Base-by-base conservation (phyloP, 805 yeast species). In the Trichomonascus vanleenenianus region DNA sequence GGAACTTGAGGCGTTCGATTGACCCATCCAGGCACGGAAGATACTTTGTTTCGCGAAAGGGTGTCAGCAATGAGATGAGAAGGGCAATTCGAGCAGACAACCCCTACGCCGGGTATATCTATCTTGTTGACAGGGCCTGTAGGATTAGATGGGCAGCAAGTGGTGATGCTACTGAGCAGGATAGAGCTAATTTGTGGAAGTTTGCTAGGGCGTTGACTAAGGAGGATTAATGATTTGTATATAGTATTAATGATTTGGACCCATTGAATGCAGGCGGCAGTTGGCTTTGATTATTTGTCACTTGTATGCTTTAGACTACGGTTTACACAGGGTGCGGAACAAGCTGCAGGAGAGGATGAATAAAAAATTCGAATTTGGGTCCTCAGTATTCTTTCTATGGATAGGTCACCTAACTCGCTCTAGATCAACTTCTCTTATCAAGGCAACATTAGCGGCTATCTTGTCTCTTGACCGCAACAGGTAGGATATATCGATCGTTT, bases 111-210 rank as follows among this genome's bases (percentile, higher is more conserved):
- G 97, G 97, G 0, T 88, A 85, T 58, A 68, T 88, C 9, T 83
- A 87, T 52, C 67, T 91, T 3, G 73, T 93, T 31, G 98, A 93
- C 58, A 70, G 70, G 12, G 68, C 78, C 11, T 81, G 83, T 43
- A 81, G 75, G 56, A 82, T 93, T 44, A 71, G 97, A 55, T 91
- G 97, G 97, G 88, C 87, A 19, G 85, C 87, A 3, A 78, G 94
- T 54, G 98, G 97, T 2, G 76, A 74, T 34, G 83, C 95, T 1
- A 71, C 72, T 12, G 78, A 73, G n/a, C 73, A 74, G 30, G 98
- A 93, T 54, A 65, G 68, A 40, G 68, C 68, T 14, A 66, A 76
- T 12, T 62, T 85, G 46, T 82, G 88, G 85, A 78, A 76, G 54
- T 74, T 81, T 31, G 80, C 83, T 1, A 66, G 66, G 22, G 83